Evolutionary conservation across 202 grass and related monocot species (phyloP).

Genomic region (Schoenoplectus tabernaemontani): DNA sequence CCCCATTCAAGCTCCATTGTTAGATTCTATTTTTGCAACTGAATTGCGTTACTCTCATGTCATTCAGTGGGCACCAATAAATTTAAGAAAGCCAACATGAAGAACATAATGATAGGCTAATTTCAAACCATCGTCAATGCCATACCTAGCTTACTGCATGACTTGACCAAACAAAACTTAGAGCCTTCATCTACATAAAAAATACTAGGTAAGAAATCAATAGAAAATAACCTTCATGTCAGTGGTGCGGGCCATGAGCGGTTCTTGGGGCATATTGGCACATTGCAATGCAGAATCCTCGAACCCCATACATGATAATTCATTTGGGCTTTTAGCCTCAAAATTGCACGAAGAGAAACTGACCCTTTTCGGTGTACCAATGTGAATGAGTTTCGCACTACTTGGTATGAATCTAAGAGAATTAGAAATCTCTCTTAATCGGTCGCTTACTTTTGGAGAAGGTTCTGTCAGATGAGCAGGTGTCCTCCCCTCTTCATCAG

Average conservation of each 20-base stretch:
- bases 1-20: too few relatives aligned
- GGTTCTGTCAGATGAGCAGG: not conserved
- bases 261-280: not conserved
- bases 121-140: not conserved
- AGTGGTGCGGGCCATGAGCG: not conserved
- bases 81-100: not conserved
- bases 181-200: not conserved
- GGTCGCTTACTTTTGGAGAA: conserved; percentile 10
- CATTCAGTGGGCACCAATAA: too few relatives aligned
- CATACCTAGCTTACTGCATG: not conserved
- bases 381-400: not conserved
- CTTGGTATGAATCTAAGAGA: not conserved
- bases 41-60: too few relatives aligned
- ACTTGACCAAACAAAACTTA: not conserved
- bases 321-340: not conserved
- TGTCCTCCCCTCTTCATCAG: not conserved
- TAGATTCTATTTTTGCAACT: too few relatives aligned
- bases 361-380: conserved; percentile 11
- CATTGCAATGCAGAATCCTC: not conserved
- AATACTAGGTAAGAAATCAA: not conserved
- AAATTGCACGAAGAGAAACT: not conserved
- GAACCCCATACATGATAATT: not conserved
- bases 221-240: conserved; percentile 16
- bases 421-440: conserved; percentile 11
- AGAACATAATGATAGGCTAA: not conserved